Evolutionary conservation across 2,329 filamentous ascomycete genomes (phyloP).

Genomic region (Cladosporium sp.): DNA sequence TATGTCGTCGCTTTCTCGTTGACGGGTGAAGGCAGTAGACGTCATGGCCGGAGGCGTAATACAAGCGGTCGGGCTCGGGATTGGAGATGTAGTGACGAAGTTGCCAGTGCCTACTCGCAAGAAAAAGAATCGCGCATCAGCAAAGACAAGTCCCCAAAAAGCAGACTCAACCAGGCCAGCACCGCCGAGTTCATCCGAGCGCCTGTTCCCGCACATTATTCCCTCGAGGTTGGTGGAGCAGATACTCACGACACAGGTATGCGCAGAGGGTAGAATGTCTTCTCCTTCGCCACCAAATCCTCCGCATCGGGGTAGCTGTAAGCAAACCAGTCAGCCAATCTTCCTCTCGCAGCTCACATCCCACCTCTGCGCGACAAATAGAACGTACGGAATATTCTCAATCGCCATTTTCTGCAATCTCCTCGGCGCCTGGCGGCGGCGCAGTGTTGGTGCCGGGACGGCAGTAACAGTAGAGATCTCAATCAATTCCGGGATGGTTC

Average conservation of each 20-base stretch:
- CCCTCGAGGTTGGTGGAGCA: constrained; percentile 27
- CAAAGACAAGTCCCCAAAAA: background rate
- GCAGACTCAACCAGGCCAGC: no score
- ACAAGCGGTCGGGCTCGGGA: constrained; percentile 69
- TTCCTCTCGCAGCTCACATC: constrained; percentile 4
- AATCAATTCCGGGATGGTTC: background rate
- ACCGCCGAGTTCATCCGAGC: no score
- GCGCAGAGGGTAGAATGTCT: constrained; percentile 44
- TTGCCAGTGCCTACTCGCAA: constrained; percentile 60
- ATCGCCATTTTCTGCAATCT: constrained; percentile 25
- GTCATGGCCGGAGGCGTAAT: constrained; percentile 74
- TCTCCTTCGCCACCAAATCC: constrained; percentile 40
- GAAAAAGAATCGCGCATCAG: constrained; percentile 31
- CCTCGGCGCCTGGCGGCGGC: no score
- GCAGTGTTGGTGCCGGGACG: background rate
- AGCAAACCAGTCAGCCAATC: constrained; percentile 10
- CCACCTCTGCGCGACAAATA: background rate
- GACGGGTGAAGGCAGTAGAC: constrained; percentile 55
- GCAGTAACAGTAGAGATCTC: background rate
- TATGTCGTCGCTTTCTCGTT: constrained; percentile 67
- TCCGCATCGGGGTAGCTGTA: constrained; percentile 43
- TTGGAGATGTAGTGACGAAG: constrained; percentile 85
- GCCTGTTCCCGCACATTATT: background rate
- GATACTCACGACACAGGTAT: constrained; percentile 45
- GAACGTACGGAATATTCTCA: constrained; percentile 23